phyloP scores from a whole-genome alignment of 1,139 yeast genomes.

The Yamadazyma friedrichii region DNA sequence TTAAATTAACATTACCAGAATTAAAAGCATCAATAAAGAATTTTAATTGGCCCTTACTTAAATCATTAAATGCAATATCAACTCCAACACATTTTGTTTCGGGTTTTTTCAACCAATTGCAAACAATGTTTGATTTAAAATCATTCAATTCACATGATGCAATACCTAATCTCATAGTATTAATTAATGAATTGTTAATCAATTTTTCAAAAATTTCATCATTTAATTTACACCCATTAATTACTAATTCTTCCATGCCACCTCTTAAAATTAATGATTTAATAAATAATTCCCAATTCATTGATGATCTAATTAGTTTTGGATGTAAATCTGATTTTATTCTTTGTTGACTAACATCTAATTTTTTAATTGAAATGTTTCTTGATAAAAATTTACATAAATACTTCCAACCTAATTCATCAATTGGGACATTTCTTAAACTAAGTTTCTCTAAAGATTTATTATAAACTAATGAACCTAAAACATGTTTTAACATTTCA shows the following conservation, averaged over 20 bases:
- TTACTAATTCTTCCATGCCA: slow-evolving; percentile 78
- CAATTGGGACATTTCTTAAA: slow-evolving; percentile 74
- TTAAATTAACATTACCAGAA: slow-evolving; percentile 37
- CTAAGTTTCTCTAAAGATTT: slow-evolving; percentile 67
- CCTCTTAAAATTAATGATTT: slow-evolving; percentile 57
- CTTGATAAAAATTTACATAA: slow-evolving; percentile 69
- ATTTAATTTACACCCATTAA: slow-evolving; percentile 74
- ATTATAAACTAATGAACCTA: slow-evolving; percentile 62
- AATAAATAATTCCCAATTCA: slow-evolving; percentile 77
- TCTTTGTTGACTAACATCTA: slow-evolving; percentile 81
- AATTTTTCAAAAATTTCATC: slow-evolving; percentile 50
- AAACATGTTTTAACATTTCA: slow-evolving; percentile 73
- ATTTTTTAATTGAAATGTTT: slow-evolving; percentile 57
- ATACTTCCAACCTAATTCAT: slow-evolving; percentile 67
- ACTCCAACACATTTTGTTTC: slow-evolving; percentile 68
- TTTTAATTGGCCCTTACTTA: slow-evolving; percentile 52
- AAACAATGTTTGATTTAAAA: slow-evolving; percentile 54
- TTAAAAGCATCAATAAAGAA: slow-evolving; percentile 49
- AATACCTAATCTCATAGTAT: slow-evolving; percentile 72
- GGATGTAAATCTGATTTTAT: slow-evolving; percentile 51
- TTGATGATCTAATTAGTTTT: slow-evolving; percentile 51
- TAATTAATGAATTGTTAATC: slow-evolving; percentile 51
- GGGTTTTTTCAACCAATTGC: slow-evolving; percentile 60
- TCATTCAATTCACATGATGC: slow-evolving; percentile 67
- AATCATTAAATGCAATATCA: slow-evolving; percentile 80